Percentiles rank a stretch among this genome's conserved stretches.
Evolutionary conservation across 176 grass and related monocot genomes (phyloP).

Genomic region (Secale cereale): DNA sequence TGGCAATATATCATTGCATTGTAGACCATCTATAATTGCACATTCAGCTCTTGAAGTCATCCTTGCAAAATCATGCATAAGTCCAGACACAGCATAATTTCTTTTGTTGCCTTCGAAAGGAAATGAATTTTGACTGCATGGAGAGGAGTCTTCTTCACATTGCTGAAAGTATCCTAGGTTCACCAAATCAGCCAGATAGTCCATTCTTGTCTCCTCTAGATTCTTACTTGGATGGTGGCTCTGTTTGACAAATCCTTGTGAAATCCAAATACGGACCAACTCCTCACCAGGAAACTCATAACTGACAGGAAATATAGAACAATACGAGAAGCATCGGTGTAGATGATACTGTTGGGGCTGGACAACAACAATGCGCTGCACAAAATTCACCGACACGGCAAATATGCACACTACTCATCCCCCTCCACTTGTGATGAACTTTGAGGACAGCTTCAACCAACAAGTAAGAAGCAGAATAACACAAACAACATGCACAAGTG

Average conservation of each 20-base stretch:
- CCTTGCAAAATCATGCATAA: conserved; percentile 46
- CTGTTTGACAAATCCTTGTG: conserved; percentile 42
- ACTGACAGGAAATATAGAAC: background rate
- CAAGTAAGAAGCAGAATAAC: no score
- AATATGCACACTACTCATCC: no score
- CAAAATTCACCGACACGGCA: no score
- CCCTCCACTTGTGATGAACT: no score
- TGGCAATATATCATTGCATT: background rate
- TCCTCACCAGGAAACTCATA: background rate
- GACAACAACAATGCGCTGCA: no score
- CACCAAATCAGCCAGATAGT: conserved; percentile 23
- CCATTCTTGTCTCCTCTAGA: conserved; percentile 25
- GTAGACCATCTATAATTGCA: background rate
- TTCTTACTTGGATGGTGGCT: background rate
- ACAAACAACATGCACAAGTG: no score
- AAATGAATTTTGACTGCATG: background rate
- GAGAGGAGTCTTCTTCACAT: background rate
- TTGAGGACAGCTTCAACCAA: no score
- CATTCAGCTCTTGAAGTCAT: background rate
- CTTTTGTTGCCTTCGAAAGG: no score
- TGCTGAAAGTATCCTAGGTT: background rate
- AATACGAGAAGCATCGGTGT: conserved; percentile 8
- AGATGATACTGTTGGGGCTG: no score
- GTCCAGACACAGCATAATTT: conserved; percentile 14
- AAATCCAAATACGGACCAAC: conserved; percentile 31